These are phyloP conservation scores for Flagelloscypha sp. DNA, from an alignment of 768 basidiomycete genomes.

Conservation along the genomic window DNA sequence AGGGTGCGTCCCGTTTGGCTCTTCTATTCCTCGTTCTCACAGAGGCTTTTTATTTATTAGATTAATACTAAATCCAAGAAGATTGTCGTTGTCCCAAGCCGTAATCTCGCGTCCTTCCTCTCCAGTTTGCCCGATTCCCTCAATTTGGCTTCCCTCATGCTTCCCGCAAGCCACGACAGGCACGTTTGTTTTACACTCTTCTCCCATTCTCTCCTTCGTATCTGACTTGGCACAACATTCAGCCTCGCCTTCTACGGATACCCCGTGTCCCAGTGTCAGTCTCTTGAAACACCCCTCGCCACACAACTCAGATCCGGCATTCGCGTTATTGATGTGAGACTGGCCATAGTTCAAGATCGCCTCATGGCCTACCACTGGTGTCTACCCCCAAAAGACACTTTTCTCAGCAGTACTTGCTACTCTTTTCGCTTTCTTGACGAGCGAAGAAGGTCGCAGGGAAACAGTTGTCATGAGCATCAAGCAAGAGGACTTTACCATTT, in stretches of 20 bases:
- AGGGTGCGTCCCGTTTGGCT: too few species aligned
- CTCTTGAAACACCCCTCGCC: constrained; percentile 46
- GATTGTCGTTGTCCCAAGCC: constrained; percentile 50
- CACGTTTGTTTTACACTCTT: not conserved
- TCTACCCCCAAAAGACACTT: constrained; percentile 59
- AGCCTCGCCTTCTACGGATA: constrained; percentile 82
- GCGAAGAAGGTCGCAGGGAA: constrained; percentile 50
- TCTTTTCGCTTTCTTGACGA: constrained; percentile 57
- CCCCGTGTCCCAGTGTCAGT: constrained; percentile 85
- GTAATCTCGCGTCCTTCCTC: constrained; percentile 51
- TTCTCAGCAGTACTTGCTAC: constrained; percentile 59
- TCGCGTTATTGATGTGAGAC: constrained; percentile 73
- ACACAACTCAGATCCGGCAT: constrained; percentile 72
- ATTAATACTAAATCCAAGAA: too few species aligned
- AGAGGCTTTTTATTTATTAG: too few species aligned
- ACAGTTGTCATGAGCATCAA: constrained; percentile 84
- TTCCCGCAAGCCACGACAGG: constrained; percentile 5
- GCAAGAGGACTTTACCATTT: constrained; percentile 63
- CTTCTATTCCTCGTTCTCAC: too few species aligned
- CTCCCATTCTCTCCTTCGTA: not conserved
- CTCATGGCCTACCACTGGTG: constrained; percentile 77
- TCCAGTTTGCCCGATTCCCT: constrained; percentile 53
- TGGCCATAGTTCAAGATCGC: constrained; percentile 52
- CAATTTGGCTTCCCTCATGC: not conserved
- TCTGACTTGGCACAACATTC: constrained; percentile 11